Evolutionary conservation across 352 stramenopile species (phyloP).

Genomic region (Albugo laibachii): DNA sequence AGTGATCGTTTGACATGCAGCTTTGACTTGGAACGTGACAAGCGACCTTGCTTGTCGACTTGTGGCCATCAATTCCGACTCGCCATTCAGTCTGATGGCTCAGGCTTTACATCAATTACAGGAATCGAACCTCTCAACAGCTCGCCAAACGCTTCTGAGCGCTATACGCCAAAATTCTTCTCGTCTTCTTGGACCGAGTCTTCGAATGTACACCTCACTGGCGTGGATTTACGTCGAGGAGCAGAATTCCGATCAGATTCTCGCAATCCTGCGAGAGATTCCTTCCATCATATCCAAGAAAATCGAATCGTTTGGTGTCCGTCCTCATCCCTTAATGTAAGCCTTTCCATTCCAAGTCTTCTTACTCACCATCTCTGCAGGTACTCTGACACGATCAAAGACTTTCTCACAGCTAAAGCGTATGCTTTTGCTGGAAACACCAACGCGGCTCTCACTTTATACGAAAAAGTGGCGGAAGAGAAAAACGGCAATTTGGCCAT

Average conservation of each 20-base stretch:
- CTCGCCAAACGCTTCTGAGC: conserved; percentile 4
- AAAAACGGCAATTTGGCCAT: neutral
- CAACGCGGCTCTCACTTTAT: neutral
- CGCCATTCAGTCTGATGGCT: neutral
- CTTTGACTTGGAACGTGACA: conserved; percentile 1
- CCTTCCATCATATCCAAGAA: neutral
- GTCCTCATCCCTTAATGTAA: neutral
- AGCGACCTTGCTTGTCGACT: neutral
- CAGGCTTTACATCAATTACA: neutral
- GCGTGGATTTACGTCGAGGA: neutral
- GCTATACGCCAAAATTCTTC: neutral
- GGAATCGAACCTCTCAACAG: neutral
- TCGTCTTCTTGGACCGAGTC: neutral
- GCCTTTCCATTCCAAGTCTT: neutral
- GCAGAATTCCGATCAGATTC: neutral
- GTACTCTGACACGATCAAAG: neutral
- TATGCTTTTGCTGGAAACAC: neutral
- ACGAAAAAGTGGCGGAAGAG: neutral
- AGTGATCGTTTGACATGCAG: neutral
- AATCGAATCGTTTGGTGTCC: neutral
- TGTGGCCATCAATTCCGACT: neutral
- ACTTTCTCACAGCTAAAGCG: neutral
- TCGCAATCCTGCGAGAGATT: too few species aligned
- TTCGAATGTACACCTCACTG: neutral
- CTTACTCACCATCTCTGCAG: neutral